phyloP scores from a whole-genome alignment of 306 rosid species.

The Aeschynomene evenia region DNA sequence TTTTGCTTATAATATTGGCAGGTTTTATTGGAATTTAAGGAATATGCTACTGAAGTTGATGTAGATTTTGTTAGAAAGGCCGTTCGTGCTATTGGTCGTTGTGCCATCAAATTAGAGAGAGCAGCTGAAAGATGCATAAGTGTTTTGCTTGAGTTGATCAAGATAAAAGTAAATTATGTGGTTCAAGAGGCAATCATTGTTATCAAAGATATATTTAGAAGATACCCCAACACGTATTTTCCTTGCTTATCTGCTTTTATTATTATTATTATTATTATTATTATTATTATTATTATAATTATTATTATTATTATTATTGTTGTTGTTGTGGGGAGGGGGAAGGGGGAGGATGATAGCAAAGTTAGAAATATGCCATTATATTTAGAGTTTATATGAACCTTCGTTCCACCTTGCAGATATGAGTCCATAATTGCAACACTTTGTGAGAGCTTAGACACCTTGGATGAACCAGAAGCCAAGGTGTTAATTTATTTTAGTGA shows the following conservation, averaged over 20 bases:
- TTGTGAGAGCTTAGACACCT: slow-evolving; percentile 94
- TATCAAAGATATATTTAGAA: slow-evolving; percentile 97
- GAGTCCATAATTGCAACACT: slow-evolving; percentile 99
- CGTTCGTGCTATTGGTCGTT: slow-evolving; percentile 99
- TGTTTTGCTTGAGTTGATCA: slow-evolving; percentile 96
- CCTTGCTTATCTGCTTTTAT: neutral
- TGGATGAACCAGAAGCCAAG: slow-evolving; percentile 99
- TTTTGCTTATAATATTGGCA: slow-evolving; percentile 38
- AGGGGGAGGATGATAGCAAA: neutral
- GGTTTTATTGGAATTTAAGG: slow-evolving; percentile 97
- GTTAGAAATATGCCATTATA: slow-evolving; percentile 16
- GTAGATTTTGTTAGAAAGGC: slow-evolving; percentile 98
- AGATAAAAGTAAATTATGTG: slow-evolving; percentile 97
- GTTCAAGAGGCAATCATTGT: slow-evolving; percentile 99
- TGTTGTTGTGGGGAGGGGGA: neutral
- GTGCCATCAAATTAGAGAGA: slow-evolving; percentile 98
- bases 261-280: no score
- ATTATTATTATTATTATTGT: no score
- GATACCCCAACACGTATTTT: slow-evolving; percentile 97
- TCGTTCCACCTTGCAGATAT: slow-evolving; percentile 50
- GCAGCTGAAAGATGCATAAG: slow-evolving; percentile 99
- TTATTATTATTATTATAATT: no score
- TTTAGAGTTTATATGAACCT: slow-evolving; percentile 25
- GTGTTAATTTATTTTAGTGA: slow-evolving; percentile 43
- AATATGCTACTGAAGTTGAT: slow-evolving; percentile 98